phyloP scores from a whole-genome alignment of 139 green algal species.

The Chlorella sp. region DNA sequence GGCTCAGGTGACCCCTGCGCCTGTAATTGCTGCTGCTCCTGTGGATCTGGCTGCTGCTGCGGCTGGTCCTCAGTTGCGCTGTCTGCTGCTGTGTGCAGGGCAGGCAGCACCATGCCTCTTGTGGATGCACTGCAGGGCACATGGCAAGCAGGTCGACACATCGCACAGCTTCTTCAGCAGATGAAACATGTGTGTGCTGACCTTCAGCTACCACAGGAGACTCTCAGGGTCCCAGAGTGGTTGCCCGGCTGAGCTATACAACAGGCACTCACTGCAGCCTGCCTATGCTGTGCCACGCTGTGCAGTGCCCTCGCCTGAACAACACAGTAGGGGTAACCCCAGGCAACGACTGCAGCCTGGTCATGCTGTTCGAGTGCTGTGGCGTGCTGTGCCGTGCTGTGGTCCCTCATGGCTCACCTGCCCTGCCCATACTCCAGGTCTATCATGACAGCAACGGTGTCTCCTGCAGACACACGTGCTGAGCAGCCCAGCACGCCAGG shows the following conservation, averaged over 20 bases:
- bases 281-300: too few relatives aligned
- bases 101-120: neutral
- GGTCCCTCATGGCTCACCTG: conserved; percentile 9
- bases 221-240: too few relatives aligned
- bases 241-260: too few relatives aligned
- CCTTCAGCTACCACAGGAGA: too few relatives aligned
- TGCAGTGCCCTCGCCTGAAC: too few relatives aligned
- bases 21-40: neutral
- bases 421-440: conserved; percentile 52
- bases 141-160: too few relatives aligned
- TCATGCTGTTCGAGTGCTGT: neutral
- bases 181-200: too few relatives aligned
- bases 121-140: too few relatives aligned
- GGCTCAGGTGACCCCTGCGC: neutral
- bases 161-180: too few relatives aligned
- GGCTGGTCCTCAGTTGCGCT: neutral
- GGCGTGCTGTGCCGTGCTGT: neutral
- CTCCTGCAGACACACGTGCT: conserved; percentile 48
- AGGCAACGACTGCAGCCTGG: too few relatives aligned
- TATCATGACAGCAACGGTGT: conserved; percentile 67
- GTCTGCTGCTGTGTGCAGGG: neutral
- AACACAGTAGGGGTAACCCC: too few relatives aligned
- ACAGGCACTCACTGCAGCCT: too few relatives aligned
- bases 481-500: conserved; percentile 62
- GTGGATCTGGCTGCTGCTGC: neutral